Percentiles rank a stretch among this genome's conserved stretches.
These are phyloP conservation scores for Alternaria gansuensis DNA, from an alignment of 2,329 filamentous ascomycete genomes.

Conservation along the genomic window DNA sequence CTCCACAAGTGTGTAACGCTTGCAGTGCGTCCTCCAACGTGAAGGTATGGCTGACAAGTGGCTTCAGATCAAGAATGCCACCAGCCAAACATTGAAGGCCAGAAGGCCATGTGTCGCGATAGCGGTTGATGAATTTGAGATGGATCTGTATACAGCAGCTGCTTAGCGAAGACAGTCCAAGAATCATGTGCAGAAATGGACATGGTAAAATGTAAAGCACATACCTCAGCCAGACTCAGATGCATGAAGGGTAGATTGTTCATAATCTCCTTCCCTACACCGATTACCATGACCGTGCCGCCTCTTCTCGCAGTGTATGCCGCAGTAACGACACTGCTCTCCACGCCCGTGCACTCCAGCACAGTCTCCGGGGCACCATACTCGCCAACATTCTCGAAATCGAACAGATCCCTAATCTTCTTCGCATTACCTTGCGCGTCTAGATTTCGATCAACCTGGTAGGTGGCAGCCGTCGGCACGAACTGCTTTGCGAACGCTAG, in stretches of 20 bases:
- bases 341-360: conserved; percentile 72
- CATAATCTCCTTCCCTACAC: conserved; percentile 69
- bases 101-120: conserved; percentile 73
- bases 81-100: conserved; percentile 69
- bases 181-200: too few species aligned
- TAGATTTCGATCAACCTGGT: conserved; percentile 60
- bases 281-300: conserved; percentile 70
- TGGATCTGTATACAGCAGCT: conserved; percentile 61
- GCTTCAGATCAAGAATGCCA: conserved; percentile 68
- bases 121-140: conserved; percentile 75
- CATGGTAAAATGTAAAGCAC: not conserved
- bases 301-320: conserved; percentile 66
- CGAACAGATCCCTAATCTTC: conserved; percentile 65
- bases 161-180: not conserved
- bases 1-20: conserved; percentile 63
- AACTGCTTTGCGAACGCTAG: conserved; percentile 67
- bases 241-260: conserved; percentile 75
- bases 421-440: conserved; percentile 62
- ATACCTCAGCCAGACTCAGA: conserved; percentile 67
- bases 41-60: conserved; percentile 70
- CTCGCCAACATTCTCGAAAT: conserved; percentile 55
- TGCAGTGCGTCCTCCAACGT: conserved; percentile 69
- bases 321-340: conserved; percentile 69
- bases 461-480: conserved; percentile 64
- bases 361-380: conserved; percentile 67